These are phyloP conservation scores for Penicillium paxilli DNA, from an alignment of 495 filamentous ascomycete species.

Conservation along the genomic window DNA sequence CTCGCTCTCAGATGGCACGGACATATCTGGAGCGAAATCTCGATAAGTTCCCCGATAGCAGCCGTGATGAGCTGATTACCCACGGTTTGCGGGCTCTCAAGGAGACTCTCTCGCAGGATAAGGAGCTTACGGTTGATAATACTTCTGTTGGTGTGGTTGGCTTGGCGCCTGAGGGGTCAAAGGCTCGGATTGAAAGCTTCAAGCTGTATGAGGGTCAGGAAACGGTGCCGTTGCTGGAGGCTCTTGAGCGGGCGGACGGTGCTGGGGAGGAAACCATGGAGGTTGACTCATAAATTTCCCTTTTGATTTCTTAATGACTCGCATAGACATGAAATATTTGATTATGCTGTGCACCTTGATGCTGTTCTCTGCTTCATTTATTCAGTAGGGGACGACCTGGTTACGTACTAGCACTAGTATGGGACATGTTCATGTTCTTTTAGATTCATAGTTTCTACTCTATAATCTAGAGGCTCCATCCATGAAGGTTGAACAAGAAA, in stretches of 20 bases:
- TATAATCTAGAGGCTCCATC: neutral
- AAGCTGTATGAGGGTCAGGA: constrained; percentile 90
- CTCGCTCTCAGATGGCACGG: constrained; percentile 92
- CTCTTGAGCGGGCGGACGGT: constrained; percentile 71
- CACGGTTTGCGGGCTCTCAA: constrained; percentile 91
- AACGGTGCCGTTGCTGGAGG: constrained; percentile 64
- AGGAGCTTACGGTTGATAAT: constrained; percentile 95
- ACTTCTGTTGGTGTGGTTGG: constrained; percentile 88
- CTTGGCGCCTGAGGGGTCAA: constrained; percentile 49
- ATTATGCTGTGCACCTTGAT: constrained; percentile 19
- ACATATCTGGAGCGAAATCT: constrained; percentile 94
- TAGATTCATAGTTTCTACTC: constrained; percentile 1
- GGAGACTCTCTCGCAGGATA: constrained; percentile 94
- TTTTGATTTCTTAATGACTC: constrained; percentile 26
- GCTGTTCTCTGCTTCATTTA: constrained; percentile 9
- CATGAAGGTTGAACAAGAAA: neutral
- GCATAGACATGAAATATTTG: constrained; percentile 42
- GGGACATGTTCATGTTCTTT: too few relatives aligned
- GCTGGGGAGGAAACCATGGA: constrained; percentile 74
- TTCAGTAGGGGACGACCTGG: too few relatives aligned
- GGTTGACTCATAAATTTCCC: constrained; percentile 67
- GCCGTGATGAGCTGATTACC: constrained; percentile 80
- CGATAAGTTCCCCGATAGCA: constrained; percentile 70
- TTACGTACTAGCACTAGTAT: too few relatives aligned
- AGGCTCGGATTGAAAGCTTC: constrained; percentile 70